Evolutionary conservation across 306 rosid genomes (phyloP).

Genomic region (Cucumis hystrix): DNA sequence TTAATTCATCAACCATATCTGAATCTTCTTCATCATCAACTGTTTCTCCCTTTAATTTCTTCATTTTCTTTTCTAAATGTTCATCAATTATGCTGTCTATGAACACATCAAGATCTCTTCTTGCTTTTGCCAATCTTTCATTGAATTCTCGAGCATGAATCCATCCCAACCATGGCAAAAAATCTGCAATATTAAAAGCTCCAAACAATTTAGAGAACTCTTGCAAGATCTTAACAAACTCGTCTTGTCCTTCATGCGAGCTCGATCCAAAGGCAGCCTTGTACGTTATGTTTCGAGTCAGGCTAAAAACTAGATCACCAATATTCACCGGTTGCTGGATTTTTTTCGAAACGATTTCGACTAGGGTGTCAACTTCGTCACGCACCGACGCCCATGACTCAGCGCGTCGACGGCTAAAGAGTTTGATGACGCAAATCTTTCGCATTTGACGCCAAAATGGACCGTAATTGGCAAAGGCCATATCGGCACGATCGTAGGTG

Average conservation of each 20-base stretch:
- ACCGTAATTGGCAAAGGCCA: conserved; percentile 26
- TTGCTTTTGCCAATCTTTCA: conserved; percentile 14
- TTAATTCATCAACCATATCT: conserved; percentile 22
- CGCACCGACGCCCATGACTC: conserved; percentile 21
- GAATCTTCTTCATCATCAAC: neutral
- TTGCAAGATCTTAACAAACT: conserved; percentile 16
- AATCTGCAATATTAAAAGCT: conserved; percentile 21
- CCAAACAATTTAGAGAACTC: conserved; percentile 23
- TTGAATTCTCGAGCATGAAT: conserved; percentile 11
- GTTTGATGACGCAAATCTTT: conserved; percentile 16
- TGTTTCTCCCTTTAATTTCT: neutral
- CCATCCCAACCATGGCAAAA: conserved; percentile 23
- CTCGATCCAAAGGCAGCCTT: conserved; percentile 21
- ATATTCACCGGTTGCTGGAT: conserved; percentile 3
- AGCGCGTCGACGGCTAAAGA: conserved; percentile 13
- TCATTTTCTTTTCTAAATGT: conserved; percentile 11
- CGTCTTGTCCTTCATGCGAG: conserved; percentile 16
- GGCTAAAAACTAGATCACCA: conserved; percentile 10
- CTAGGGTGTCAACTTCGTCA: conserved; percentile 10
- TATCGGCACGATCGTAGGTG: conserved; percentile 13
- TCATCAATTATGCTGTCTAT: conserved; percentile 19
- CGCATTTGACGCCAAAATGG: conserved; percentile 25
- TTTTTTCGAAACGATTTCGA: neutral
- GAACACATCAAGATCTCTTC: conserved; percentile 8
- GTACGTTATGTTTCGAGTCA: conserved; percentile 17